Conservation (phyloP, 2,329 filamentous ascomycete genomes). For the Diaporthe helianthi region DNA sequence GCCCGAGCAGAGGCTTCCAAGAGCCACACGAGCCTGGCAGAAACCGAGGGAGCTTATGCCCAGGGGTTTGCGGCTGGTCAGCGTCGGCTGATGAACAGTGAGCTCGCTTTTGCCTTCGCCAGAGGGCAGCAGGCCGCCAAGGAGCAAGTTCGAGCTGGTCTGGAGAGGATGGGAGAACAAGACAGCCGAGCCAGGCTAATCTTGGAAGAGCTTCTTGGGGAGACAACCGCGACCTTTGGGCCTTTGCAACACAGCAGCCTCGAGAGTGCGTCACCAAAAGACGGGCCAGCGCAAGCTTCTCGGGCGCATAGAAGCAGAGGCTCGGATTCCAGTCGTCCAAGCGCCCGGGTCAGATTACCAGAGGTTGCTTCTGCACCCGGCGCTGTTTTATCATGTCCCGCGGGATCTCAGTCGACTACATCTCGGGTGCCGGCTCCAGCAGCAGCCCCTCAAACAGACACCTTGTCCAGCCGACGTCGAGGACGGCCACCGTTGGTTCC, state of each 20-base stretch:
- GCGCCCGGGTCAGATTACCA: not conserved
- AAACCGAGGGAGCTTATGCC: not conserved
- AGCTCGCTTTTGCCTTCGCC: constrained; percentile 11
- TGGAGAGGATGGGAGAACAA: not conserved
- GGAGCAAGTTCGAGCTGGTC: not conserved
- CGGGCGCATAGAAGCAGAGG: not conserved
- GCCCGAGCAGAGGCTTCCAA: not conserved
- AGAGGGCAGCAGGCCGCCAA: constrained; percentile 5
- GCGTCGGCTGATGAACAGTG: constrained; percentile 3
- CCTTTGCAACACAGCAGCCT: not conserved
- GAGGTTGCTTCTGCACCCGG: not conserved
- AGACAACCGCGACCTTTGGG: too few relatives aligned
- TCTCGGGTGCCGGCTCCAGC: too few relatives aligned
- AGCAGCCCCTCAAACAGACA: not conserved
- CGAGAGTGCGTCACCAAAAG: not conserved
- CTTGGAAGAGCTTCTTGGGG: not conserved
- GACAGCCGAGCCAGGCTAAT: not conserved
- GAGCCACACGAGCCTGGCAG: not conserved
- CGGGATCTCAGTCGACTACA: too few relatives aligned
- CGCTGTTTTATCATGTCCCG: not conserved
- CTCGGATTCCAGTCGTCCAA: not conserved
- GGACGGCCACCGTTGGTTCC: not conserved
- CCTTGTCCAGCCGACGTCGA: not conserved
- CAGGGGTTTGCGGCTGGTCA: constrained; percentile 11
- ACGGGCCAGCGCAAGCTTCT: not conserved